Conservation (phyloP, 345 rosid genomes). For the Hypericum androsaemum region DNA sequence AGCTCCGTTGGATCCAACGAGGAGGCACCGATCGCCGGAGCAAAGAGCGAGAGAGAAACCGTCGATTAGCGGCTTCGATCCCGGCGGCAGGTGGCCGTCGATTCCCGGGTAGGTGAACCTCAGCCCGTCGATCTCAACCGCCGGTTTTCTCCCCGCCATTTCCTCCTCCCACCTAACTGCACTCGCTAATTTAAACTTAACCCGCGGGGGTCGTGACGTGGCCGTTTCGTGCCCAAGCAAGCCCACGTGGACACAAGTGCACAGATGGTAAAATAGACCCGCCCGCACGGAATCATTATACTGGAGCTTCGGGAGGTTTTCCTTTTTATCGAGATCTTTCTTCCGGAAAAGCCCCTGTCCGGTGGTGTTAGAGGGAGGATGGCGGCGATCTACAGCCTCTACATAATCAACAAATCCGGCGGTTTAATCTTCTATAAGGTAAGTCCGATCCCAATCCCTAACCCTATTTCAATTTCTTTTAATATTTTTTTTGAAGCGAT, state of each 20-base stretch:
- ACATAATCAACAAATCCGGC: conserved; percentile 83
- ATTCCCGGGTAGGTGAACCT: conserved; percentile 91
- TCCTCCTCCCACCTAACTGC: too few relatives aligned
- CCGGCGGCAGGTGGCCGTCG: conserved; percentile 91
- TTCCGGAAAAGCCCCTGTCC: neutral
- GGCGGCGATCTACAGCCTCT: conserved; percentile 43
- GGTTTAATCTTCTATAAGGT: conserved; percentile 77
- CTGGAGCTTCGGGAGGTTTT: too few relatives aligned
- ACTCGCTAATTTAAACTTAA: too few relatives aligned
- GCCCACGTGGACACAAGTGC: too few relatives aligned
- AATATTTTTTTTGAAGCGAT: neutral
- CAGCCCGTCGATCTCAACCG: conserved; percentile 62
- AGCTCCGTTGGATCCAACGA: conserved; percentile 97
- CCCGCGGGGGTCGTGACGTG: too few relatives aligned
- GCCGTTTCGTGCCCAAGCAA: too few relatives aligned
- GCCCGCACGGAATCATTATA: too few relatives aligned
- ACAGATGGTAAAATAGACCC: too few relatives aligned
- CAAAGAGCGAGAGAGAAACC: conserved; percentile 51
- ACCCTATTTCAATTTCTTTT: neutral
- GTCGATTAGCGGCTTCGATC: conserved; percentile 64
- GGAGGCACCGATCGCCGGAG: conserved; percentile 76
- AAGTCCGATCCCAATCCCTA: neutral
- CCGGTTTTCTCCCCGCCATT: conserved; percentile 15
- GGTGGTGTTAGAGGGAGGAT: neutral
- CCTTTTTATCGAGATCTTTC: too few relatives aligned